A percentile compares a stretch with the other conserved stretches of the same genome.
Conservation (phyloP, 2,329 filamentous ascomycete genomes). For the Fusarium sp. region DNA sequence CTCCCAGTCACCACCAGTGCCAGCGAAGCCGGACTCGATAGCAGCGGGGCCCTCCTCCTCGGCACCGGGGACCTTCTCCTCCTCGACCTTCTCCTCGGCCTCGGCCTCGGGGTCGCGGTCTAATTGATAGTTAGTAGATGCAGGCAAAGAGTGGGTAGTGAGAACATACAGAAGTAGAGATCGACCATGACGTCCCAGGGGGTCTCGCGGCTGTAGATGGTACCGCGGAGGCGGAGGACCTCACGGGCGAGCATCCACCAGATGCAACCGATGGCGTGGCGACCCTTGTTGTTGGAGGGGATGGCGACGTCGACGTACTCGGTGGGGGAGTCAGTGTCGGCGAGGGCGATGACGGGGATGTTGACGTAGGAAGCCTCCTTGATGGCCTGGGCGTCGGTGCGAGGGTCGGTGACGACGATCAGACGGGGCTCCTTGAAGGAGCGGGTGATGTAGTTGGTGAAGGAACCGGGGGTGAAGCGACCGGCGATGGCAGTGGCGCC, state of each 20-base stretch:
- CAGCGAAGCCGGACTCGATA: slow-evolving; percentile 79
- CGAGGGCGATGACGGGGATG: slow-evolving; percentile 99
- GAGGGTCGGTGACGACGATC: slow-evolving; percentile 98
- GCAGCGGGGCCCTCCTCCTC: slow-evolving; percentile 84
- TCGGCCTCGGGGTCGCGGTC: slow-evolving; percentile 99
- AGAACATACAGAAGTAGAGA: slow-evolving; percentile 90
- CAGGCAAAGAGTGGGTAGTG: too few species aligned
- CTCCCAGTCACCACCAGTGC: slow-evolving; percentile 79
- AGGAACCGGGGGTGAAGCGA: slow-evolving; percentile 99
- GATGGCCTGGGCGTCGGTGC: slow-evolving; percentile 99
- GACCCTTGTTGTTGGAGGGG: slow-evolving; percentile 99
- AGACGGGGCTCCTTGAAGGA: slow-evolving; percentile 99
- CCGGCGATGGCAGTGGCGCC: slow-evolving; percentile 97
- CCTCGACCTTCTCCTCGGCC: slow-evolving; percentile 96
- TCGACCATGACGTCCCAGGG: slow-evolving; percentile 99
- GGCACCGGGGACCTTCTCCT: slow-evolving; percentile 86
- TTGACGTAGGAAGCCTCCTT: slow-evolving; percentile 99
- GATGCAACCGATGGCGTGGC: slow-evolving; percentile 96
- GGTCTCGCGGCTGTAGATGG: slow-evolving; percentile 92
- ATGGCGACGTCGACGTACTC: slow-evolving; percentile 99
- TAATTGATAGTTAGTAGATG: too few species aligned
- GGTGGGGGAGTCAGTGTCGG: slow-evolving; percentile 98
- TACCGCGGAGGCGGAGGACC: slow-evolving; percentile 98
- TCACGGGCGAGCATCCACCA: slow-evolving; percentile 99
- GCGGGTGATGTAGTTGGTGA: slow-evolving; percentile 99